Evolutionary conservation across 2,329 filamentous ascomycete genomes (phyloP).

Genomic region (Aspergillus clavatus): DNA sequence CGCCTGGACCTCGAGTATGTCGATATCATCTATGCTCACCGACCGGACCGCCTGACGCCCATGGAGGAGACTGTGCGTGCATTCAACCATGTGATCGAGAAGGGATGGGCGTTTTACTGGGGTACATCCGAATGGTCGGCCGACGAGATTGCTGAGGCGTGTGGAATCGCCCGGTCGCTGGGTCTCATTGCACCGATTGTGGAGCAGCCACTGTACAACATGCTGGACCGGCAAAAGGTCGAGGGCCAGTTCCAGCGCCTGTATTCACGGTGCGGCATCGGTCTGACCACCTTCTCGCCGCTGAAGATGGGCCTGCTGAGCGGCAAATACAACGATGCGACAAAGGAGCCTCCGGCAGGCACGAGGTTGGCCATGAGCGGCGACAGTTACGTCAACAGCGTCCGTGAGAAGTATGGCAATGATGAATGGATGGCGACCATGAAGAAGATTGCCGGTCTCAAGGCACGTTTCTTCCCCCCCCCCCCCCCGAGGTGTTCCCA

Average conservation of each 20-base stretch:
- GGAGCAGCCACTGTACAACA: slow-evolving; percentile 63
- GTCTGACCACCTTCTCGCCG: slow-evolving; percentile 61
- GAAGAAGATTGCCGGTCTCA: slow-evolving; percentile 52
- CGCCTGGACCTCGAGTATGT: slow-evolving; percentile 63
- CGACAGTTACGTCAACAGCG: slow-evolving; percentile 52
- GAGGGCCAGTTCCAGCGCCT: slow-evolving; percentile 59
- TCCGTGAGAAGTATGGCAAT: slow-evolving; percentile 40
- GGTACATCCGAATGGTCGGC: slow-evolving; percentile 66
- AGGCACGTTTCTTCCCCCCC: slow-evolving; percentile 11
- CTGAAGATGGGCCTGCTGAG: slow-evolving; percentile 59
- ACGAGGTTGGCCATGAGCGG: slow-evolving; percentile 55
- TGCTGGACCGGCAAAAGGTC: slow-evolving; percentile 57
- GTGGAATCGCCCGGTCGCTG: slow-evolving; percentile 56
- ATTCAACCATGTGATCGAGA: slow-evolving; percentile 66
- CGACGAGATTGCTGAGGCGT: slow-evolving; percentile 62
- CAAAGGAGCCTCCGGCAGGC: slow-evolving; percentile 47
- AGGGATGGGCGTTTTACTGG: slow-evolving; percentile 67
- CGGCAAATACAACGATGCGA: slow-evolving; percentile 63
- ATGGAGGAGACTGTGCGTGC: slow-evolving; percentile 69
- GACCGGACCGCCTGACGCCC: slow-evolving; percentile 61
- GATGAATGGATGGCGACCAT: slow-evolving; percentile 45
- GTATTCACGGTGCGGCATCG: slow-evolving; percentile 57
- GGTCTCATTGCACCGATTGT: slow-evolving; percentile 51
- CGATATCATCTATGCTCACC: slow-evolving; percentile 67
- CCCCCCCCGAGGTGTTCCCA: too few relatives aligned